These are phyloP conservation scores for Xylaria bambusicola DNA, from an alignment of 495 filamentous ascomycete species.

Conservation along the genomic window DNA sequence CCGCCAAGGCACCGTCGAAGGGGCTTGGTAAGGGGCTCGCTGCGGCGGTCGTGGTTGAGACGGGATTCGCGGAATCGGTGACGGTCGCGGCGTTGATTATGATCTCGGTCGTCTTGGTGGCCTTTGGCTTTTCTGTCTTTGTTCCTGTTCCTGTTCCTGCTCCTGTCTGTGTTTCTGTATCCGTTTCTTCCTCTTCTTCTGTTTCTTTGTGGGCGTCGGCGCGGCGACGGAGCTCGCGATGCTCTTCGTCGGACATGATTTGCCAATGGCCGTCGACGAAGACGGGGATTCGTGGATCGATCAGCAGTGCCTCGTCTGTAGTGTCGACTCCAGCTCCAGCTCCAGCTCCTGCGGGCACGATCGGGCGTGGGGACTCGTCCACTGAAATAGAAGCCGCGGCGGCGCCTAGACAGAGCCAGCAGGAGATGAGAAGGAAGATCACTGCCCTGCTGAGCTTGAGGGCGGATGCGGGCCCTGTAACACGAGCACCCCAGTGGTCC, in stretches of 20 bases:
- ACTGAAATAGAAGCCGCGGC: slow-evolving; percentile 26
- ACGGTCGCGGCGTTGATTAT: slow-evolving; percentile 38
- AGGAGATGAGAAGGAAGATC: slow-evolving; percentile 38
- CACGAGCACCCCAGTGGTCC: neutral
- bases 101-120: slow-evolving; percentile 22
- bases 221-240: slow-evolving; percentile 10
- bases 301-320: slow-evolving; percentile 21
- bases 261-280: slow-evolving; percentile 39
- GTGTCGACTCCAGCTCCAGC: neutral
- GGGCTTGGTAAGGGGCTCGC: slow-evolving; percentile 61
- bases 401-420: slow-evolving; percentile 34
- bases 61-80: slow-evolving; percentile 21
- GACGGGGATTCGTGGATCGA: slow-evolving; percentile 40
- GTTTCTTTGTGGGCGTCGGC: slow-evolving; percentile 20
- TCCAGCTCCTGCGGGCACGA: neutral
- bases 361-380: slow-evolving; percentile 23
- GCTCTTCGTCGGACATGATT: slow-evolving; percentile 39
- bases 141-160: too few species aligned
- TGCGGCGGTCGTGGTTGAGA: slow-evolving; percentile 29
- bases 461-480: slow-evolving; percentile 8
- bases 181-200: too few species aligned
- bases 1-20: slow-evolving; percentile 70
- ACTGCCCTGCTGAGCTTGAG: slow-evolving; percentile 21
- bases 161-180: too few species aligned
- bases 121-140: neutral